Base-by-base conservation (phyloP, 805 yeast species). In the Saturnispora gosingensis region DNA sequence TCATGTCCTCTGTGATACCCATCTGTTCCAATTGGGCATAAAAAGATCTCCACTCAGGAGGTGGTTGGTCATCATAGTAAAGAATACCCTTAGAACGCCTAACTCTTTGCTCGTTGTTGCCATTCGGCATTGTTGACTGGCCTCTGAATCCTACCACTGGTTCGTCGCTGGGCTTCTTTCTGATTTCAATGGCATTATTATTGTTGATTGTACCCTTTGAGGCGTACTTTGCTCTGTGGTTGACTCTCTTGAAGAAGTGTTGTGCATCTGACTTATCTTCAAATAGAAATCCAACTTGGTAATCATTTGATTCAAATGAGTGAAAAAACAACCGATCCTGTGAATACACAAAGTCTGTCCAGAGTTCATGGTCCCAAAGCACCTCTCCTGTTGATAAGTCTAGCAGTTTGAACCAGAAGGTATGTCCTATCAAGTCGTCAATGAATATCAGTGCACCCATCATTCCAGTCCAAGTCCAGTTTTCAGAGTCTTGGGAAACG, bases 251-350 rank as follows among this genome's bases (percentile, higher is more conserved):
- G 65, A 71, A 75, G 71, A 93, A 89, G 61, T 85, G 91, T 3
- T 86, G 71, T 0, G 98, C 98, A 59, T 93, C 99, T 49, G 72
- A 74, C 51, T 85, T 80, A 68, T 91, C 97, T 58, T 89, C 96
- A 66, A 93, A 93, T 48, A 93, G 68, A 22, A 93, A 72, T 0
- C 98, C 99, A 10, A 82, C 89, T 49, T 74, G 75, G 64, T 96
- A 90, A 22, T 87, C 95, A 59, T 93, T 98, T 45, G 88, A 72
- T 70, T 93, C 99, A 69, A 93, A 93, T 6, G 95, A 76, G 66
- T 93, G 98, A 75, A 93, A 93, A 68, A 88, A 93, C 39, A 95
- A 82, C 32, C 99, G 78, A 67, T 93, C 99, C 67, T 93, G 98
- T 62, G 86, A 80, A 68, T 93, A 93, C 59, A 83, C 83, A 66